A percentile compares a stretch with the other conserved stretches of the same genome.
phyloP scores from a whole-genome alignment of 805 yeast genomes.

The Metschnikowia cubensis region DNA sequence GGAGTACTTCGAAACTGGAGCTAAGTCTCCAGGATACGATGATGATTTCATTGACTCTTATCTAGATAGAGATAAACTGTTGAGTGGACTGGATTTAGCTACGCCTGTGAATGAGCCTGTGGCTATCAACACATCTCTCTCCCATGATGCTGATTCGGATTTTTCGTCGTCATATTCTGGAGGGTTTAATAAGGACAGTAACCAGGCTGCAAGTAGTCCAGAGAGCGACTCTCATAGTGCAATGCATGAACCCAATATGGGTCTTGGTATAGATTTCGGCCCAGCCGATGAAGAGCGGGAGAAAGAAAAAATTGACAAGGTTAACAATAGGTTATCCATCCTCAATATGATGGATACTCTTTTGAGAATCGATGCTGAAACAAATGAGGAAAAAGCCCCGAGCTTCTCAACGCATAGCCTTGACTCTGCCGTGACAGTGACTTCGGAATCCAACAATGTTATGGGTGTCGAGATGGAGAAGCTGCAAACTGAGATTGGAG shows the following conservation, averaged over 20 bases:
- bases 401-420: not conserved
- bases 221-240: not conserved
- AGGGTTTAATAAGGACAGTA: not conserved
- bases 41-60: constrained; percentile 18
- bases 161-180: not conserved
- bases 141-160: not conserved
- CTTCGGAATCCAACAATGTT: not conserved
- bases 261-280: constrained; percentile 3
- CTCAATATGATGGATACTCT: constrained; percentile 6
- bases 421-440: not conserved
- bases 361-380: not conserved
- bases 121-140: not conserved
- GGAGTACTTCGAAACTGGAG: constrained; percentile 1
- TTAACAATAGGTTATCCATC: not conserved
- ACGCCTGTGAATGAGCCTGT: not conserved
- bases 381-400: not conserved
- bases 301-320: not conserved
- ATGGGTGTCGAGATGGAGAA: not conserved
- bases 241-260: not conserved
- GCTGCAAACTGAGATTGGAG: not conserved
- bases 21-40: constrained; percentile 15
- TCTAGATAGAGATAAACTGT: constrained; percentile 11
- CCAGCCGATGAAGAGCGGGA: not conserved
- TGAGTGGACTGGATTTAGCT: not conserved
- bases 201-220: not conserved